A percentile compares a stretch with the other conserved stretches of the same genome.
Conservation (phyloP, 176 grass and related monocot genomes). For the Raddia distichophylla region DNA sequence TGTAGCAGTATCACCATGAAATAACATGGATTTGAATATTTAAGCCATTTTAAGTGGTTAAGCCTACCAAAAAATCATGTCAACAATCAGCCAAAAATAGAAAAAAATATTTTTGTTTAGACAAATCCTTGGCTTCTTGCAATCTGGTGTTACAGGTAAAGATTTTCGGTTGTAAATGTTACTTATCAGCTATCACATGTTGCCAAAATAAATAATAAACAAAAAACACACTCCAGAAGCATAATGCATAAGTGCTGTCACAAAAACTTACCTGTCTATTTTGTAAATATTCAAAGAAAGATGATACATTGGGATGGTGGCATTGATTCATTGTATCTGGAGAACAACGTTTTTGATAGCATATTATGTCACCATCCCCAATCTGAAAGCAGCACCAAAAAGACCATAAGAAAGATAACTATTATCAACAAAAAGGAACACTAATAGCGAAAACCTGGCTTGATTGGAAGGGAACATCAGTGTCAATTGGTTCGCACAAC, state of each 20-base stretch:
- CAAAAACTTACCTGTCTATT: conserved; percentile 78
- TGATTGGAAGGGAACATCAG: conserved; percentile 46
- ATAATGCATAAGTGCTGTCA: not conserved
- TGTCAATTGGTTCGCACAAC: conserved; percentile 60
- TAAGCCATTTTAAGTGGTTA: not conserved
- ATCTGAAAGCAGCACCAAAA: conserved; percentile 59
- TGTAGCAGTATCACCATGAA: not conserved
- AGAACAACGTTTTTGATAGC: conserved; percentile 64
- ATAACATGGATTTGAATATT: not conserved
- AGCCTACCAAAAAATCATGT: conserved; percentile 26
- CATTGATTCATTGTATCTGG: conserved; percentile 48
- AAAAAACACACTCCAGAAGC: not conserved
- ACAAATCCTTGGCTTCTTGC: not conserved
- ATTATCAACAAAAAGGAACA: conserved; percentile 18
- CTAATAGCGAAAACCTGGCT: conserved; percentile 56
- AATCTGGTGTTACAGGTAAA: not conserved
- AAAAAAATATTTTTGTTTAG: not conserved
- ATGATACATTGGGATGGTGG: conserved; percentile 61
- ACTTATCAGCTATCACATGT: not conserved
- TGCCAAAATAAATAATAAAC: not conserved
- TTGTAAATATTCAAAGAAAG: conserved; percentile 93
- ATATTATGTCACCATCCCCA: conserved; percentile 86
- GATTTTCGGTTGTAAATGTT: not conserved
- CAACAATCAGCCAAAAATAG: conserved; percentile 16
- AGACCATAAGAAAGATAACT: conserved; percentile 18